Evolutionary conservation across 352 stramenopile species (phyloP).

Genomic region (Pythium monospermum): DNA sequence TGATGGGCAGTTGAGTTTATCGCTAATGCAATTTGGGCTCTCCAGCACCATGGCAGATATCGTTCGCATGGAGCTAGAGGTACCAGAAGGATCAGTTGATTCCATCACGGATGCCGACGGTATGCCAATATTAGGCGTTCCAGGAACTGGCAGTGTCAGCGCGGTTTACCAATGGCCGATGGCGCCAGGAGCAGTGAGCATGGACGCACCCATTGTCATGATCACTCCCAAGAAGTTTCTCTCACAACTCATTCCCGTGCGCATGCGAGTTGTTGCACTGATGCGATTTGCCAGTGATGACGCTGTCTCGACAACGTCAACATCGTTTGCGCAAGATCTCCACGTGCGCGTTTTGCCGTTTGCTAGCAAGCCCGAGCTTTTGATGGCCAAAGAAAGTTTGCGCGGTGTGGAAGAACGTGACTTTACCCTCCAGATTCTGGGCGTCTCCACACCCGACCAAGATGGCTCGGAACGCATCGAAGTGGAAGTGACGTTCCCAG

Average conservation of each 20-base stretch:
- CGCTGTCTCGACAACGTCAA: background rate
- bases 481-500: constrained; percentile 1
- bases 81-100: constrained; percentile 1
- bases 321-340: background rate
- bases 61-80: background rate
- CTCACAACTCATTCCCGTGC: constrained; percentile 3
- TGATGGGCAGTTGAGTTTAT: constrained; percentile 6
- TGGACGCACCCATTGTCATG: background rate
- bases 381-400: background rate
- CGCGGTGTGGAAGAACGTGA: constrained; percentile 14
- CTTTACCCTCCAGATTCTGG: constrained; percentile 1
- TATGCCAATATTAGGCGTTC: background rate
- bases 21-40: constrained; percentile 1
- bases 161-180: background rate
- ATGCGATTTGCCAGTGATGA: background rate
- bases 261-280: background rate
- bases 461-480: constrained; percentile 16
- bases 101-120: background rate
- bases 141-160: background rate
- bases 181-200: background rate
- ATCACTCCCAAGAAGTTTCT: constrained; percentile 9
- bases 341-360: constrained; percentile 2
- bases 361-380: constrained; percentile 7
- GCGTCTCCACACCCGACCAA: constrained; percentile 11
- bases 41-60: constrained; percentile 1